Conservation (phyloP, 2,329 filamentous ascomycete species). For the Bertia moriformis region DNA sequence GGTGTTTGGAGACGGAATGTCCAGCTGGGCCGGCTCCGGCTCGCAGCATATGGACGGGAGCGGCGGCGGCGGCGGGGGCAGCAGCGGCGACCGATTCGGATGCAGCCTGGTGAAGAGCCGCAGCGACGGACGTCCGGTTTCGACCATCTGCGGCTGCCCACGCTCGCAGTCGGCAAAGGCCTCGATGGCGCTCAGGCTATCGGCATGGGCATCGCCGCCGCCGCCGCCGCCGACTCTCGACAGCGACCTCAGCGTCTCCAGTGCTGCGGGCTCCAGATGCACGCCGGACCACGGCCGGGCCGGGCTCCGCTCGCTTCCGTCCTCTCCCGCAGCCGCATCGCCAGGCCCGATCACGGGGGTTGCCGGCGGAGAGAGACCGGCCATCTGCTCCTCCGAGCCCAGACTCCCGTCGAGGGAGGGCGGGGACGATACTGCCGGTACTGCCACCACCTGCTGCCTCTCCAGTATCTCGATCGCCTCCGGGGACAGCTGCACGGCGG, state of each 20-base stretch:
- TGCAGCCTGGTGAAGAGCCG: slow-evolving; percentile 32
- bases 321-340: too few species aligned
- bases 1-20: slow-evolving; percentile 78
- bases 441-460: slow-evolving; percentile 41
- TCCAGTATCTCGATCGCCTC: slow-evolving; percentile 59
- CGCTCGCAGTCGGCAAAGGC: too few species aligned
- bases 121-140: slow-evolving; percentile 36
- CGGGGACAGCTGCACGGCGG: slow-evolving; percentile 56
- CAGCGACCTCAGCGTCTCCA: slow-evolving; percentile 67
- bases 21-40: slow-evolving; percentile 64
- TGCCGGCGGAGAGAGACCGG: slow-evolving; percentile 66
- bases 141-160: slow-evolving; percentile 29
- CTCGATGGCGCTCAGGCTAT: slow-evolving; percentile 56
- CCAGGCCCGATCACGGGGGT: slow-evolving; percentile 58
- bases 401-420: slow-evolving; percentile 83
- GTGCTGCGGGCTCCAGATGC: slow-evolving; percentile 62
- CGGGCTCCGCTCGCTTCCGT: too few species aligned
- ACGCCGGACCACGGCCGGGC: slow-evolving; percentile 59
- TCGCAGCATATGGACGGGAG: slow-evolving; percentile 42
- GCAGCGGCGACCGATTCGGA: slow-evolving; percentile 13
- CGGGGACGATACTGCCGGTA: slow-evolving; percentile 65
- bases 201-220: slow-evolving; percentile 21
- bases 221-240: slow-evolving; percentile 30
- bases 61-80: slow-evolving; percentile 16
- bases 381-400: slow-evolving; percentile 76